Base-by-base conservation (phyloP, 169 alveolate species). In the Plasmodium reichenowi region DNA sequence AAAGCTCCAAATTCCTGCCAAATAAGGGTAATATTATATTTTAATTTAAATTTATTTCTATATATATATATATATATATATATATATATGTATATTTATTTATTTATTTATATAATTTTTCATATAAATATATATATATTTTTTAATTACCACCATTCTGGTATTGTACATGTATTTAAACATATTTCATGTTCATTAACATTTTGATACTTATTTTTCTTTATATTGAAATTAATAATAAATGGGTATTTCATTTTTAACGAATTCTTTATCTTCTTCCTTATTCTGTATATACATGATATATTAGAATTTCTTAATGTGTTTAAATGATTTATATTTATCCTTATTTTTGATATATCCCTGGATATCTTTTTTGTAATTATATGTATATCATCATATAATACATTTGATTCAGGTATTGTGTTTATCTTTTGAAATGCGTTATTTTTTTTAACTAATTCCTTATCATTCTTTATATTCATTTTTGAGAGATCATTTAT, bases 181-280 rank as follows among this genome's bases (percentile, higher is more conserved):
- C 58, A 72, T 13, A 83, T 58, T 7, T 83, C 15, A 32, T 58
- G 24, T n/a, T 24, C 56, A 38, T 38, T 38, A 20, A 45, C 17
- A 9, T 22, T 68, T 56, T 68, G 73, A 76, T 64, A 48, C 22
- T 62, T 76, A 26, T 26, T 72, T 50, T 68, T 29, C 7, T 83
- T 59, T 6, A 68, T 56, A 50, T 72, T 83, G 32, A 83, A 70
- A 62, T 48, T 83, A 83, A 83, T 54, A 68, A 83, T 83, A 26
- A 83, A 83, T 20, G 91, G 91, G 6, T 68, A 83, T 24, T 83
- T 83, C 52, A 67, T 8, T 29, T 54, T 54, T 72, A 83, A 56
- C 2, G 91, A 83, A n/a, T 70, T 83, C 56, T 45, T 72, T 17
- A 83, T 68, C 47, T 83, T 83, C 59, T 68, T 70, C 45, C 43